Evolutionary conservation across 441 rosid species (phyloP).

Genomic region (Jatropha podagrica): DNA sequence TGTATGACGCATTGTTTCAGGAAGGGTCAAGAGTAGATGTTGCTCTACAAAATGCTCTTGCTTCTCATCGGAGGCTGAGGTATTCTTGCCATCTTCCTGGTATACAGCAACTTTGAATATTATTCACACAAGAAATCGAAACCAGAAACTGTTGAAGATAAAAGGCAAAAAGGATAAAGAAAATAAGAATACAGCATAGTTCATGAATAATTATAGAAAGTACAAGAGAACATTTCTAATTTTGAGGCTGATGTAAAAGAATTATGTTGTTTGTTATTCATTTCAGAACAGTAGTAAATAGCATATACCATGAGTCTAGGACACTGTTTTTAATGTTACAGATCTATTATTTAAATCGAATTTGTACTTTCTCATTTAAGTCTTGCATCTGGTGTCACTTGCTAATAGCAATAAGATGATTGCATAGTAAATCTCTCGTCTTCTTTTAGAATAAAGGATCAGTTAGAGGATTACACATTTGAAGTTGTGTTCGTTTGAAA

Average conservation of each 20-base stretch:
- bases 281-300: slow-evolving; percentile 21
- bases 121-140: slow-evolving; percentile 10
- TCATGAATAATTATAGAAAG: slow-evolving; percentile 10
- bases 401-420: neutral
- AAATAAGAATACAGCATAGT: slow-evolving; percentile 17
- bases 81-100: slow-evolving; percentile 80
- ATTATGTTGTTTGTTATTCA: slow-evolving; percentile 16
- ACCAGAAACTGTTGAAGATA: neutral
- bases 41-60: slow-evolving; percentile 68
- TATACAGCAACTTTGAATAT: slow-evolving; percentile 33
- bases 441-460: neutral
- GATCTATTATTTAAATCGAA: neutral
- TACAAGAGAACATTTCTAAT: slow-evolving; percentile 26
- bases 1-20: slow-evolving; percentile 65
- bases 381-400: neutral
- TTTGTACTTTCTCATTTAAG: neutral
- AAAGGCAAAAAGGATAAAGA: neutral
- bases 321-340: neutral
- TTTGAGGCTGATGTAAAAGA: slow-evolving; percentile 36
- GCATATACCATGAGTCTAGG: neutral
- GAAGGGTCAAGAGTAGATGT: slow-evolving; percentile 68
- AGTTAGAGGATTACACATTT: neutral
- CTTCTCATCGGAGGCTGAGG: slow-evolving; percentile 61
- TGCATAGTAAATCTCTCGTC: neutral
- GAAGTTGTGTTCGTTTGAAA: neutral